Percentiles rank a stretch among this genome's conserved stretches.
phyloP scores from a whole-genome alignment of 768 basidiomycete genomes.

The Lactarius hengduanensis region DNA sequence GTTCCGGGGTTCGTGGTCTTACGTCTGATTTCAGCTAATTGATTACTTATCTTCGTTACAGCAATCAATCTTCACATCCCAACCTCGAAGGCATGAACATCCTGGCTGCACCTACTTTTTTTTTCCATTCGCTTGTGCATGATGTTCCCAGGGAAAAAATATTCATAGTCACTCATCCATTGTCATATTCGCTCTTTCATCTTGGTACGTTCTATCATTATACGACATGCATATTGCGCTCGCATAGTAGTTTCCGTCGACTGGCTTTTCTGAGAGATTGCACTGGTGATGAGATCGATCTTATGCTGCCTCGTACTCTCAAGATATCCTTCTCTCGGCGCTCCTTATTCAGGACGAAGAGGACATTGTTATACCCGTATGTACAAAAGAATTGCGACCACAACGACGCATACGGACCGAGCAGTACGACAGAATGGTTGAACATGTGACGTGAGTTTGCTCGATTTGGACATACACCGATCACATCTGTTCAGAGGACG shows the following conservation, averaged over 20 bases:
- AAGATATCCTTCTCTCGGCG: background rate
- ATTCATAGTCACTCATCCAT: slow-evolving; percentile 21
- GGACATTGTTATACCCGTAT: background rate
- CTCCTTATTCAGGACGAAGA: background rate
- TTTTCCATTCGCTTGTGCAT: slow-evolving; percentile 31
- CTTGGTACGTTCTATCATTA: slow-evolving; percentile 23
- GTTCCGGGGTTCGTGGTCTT: slow-evolving; percentile 68
- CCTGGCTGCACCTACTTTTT: slow-evolving; percentile 12
- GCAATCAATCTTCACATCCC: slow-evolving; percentile 91
- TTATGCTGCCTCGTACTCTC: background rate
- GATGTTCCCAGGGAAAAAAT: slow-evolving; percentile 19
- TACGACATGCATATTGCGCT: slow-evolving; percentile 29
- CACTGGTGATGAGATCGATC: slow-evolving; percentile 13
- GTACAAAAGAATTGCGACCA: background rate
- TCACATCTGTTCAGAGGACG: slow-evolving; percentile 16
- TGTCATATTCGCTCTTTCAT: slow-evolving; percentile 22
- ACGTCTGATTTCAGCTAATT: slow-evolving; percentile 8
- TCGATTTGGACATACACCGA: background rate
- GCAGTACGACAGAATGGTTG: background rate
- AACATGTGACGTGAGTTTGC: background rate
- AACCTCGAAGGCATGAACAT: slow-evolving; percentile 65
- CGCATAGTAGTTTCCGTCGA: slow-evolving; percentile 19
- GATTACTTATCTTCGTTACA: slow-evolving; percentile 33
- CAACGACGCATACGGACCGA: background rate
- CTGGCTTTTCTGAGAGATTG: slow-evolving; percentile 11